Evolutionary conservation across 2,329 filamentous ascomycete genomes (phyloP), one percentile per base, ranked within the genome.

Genomic region (Pseudogymnoascus sp.): DNA sequence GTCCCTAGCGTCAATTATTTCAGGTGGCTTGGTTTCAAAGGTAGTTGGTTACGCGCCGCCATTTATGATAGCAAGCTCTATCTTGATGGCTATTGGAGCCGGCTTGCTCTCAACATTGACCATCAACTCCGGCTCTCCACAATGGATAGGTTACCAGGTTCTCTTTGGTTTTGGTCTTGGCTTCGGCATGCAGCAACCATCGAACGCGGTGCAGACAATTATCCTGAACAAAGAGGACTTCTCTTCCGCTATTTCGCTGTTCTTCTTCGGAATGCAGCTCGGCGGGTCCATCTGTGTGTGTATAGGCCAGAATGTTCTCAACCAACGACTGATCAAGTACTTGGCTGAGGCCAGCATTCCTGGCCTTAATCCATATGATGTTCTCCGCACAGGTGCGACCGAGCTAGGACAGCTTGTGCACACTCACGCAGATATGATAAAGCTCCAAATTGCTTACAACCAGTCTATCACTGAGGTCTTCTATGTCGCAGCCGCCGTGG

Each of bases 201-300:
- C 69, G 4, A 35, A 70, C 1, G 64, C 65, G 1, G 78, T 82
- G 2, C 82, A 85, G 67, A 82, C 80, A 45, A 77, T 77, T 0
- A 77, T 77, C 0, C 73, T 84, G 1, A 70, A 78, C 0, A 73
- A 77, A 33, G 74, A 77, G 2, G 77, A 80, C 63, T 74, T 83
- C n/a, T 78, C 81, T 1, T 74, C 81, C 1, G 81, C 74, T 27
- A 81, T 78, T 5, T 79, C 80, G 7, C 79, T 75, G 59, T 76
- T 82, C 1, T 77, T 80, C 42, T 87, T 89, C 73, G 85, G 83
- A 74, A 84, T 88, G 69, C 79, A 79, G 1, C 77, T 89, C 4
- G 86, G 86, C 45, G 86, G 86, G 4, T 84, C 87, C 2, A 73
- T 90, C 29, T 83, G 83, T 66, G 81, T 90, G 58, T 81, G 82